These are phyloP conservation scores for Chimonanthus salicifolius DNA, from an alignment of 164 flowering plant species.

Conservation along the genomic window DNA sequence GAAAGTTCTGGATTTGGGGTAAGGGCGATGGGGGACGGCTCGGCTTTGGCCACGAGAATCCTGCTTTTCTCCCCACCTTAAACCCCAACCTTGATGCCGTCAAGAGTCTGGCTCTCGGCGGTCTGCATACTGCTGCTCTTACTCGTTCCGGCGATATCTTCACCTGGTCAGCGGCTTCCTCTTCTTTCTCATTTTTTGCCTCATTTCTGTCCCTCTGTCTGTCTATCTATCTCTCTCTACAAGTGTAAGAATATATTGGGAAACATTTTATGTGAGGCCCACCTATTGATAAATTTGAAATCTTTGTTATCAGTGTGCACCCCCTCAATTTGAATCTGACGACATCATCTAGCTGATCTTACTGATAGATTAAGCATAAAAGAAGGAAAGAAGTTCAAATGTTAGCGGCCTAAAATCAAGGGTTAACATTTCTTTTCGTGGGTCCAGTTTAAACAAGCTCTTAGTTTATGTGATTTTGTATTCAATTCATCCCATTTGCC, in stretches of 20 bases:
- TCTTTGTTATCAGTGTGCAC: no score
- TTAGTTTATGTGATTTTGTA: no score
- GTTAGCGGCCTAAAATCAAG: no score
- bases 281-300: no score
- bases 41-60: conserved; percentile 74
- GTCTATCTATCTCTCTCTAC: not conserved
- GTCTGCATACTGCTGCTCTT: conserved; percentile 71
- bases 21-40: conserved; percentile 94
- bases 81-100: conserved; percentile 54
- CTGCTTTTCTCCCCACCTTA: conserved; percentile 50
- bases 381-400: no score
- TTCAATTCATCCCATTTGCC: no score
- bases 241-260: not conserved
- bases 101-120: conserved; percentile 65
- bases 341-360: no score
- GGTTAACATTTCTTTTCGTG: no score
- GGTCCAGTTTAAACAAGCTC: no score
- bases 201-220: not conserved
- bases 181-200: not conserved
- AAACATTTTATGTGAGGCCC: no score
- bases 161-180: conserved; percentile 67
- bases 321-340: no score
- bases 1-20: conserved; percentile 87
- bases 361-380: no score
- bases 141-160: conserved; percentile 57